These are phyloP conservation scores for Hura crepitans DNA, from an alignment of 441 rosid genomes.

Conservation along the genomic window DNA sequence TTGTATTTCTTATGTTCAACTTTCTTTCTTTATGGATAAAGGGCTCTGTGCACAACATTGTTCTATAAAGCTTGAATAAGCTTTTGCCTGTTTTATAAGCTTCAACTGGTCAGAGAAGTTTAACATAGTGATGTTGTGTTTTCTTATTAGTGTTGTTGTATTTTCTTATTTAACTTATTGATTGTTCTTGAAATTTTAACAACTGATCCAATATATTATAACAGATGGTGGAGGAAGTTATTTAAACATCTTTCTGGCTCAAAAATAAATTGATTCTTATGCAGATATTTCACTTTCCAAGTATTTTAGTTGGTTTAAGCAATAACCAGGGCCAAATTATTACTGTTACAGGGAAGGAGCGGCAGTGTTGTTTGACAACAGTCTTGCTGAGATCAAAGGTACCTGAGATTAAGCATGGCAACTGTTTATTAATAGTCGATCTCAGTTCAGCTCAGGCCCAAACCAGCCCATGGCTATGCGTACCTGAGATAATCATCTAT, in stretches of 20 bases:
- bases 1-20: not conserved
- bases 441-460: too few relatives aligned
- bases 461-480: too few relatives aligned
- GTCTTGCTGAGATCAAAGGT: conserved; percentile 56
- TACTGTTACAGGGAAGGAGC: conserved; percentile 43
- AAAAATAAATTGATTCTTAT: not conserved
- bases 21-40: not conserved
- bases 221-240: not conserved
- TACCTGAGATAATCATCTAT: too few relatives aligned
- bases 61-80: not conserved
- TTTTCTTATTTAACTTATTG: not conserved
- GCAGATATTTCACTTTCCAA: not conserved
- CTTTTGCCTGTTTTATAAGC: not conserved
- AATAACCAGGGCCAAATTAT: not conserved
- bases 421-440: too few relatives aligned
- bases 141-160: too few relatives aligned
- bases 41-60: too few relatives aligned
- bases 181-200: not conserved
- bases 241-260: not conserved
- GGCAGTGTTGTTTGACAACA: conserved; percentile 48
- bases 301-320: not conserved
- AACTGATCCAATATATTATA: not conserved
- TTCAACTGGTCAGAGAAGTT: not conserved
- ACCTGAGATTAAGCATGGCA: too few relatives aligned
- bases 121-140: too few relatives aligned